phyloP scores from a whole-genome alignment of 2,329 filamentous ascomycete species.

The Dendrostoma leiphaemia region DNA sequence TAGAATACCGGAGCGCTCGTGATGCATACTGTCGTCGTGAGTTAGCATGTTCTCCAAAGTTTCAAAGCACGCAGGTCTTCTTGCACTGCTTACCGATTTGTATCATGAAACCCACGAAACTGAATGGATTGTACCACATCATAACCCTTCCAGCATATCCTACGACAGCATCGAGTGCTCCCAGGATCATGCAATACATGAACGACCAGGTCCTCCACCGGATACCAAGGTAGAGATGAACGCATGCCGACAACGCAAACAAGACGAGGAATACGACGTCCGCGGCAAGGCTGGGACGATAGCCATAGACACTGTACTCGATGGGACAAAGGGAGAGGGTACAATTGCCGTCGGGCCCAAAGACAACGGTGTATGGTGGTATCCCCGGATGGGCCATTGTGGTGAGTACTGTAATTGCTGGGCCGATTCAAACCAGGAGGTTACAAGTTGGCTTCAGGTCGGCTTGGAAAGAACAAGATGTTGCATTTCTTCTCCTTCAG shows the following conservation, averaged over 20 bases:
- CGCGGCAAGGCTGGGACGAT: slow-evolving; percentile 42
- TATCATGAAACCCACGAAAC: slow-evolving; percentile 58
- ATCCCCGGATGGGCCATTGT: not conserved
- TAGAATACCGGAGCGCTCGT: slow-evolving; percentile 54
- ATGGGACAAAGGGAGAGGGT: slow-evolving; percentile 47
- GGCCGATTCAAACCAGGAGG: not conserved
- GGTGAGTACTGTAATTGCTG: not conserved
- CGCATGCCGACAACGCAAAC: slow-evolving; percentile 44
- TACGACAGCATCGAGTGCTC: slow-evolving; percentile 55
- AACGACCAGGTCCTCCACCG: slow-evolving; percentile 49
- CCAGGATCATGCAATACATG: slow-evolving; percentile 50
- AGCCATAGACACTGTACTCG: slow-evolving; percentile 43
- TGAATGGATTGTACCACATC: slow-evolving; percentile 57
- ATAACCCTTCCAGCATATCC: slow-evolving; percentile 62
- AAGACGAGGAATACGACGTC: slow-evolving; percentile 42
- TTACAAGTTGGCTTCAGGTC: no score
- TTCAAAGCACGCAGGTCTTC: no score
- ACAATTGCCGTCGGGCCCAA: slow-evolving; percentile 48
- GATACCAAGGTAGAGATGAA: slow-evolving; percentile 43
- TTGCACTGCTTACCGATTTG: slow-evolving; percentile 58
- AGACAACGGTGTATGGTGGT: slow-evolving; percentile 21
- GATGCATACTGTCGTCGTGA: slow-evolving; percentile 46
- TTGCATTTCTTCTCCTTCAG: no score
- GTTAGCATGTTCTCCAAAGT: not conserved
- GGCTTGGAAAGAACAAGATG: no score